Evolutionary conservation across 2,329 filamentous ascomycete species (phyloP).

Genomic region (Ophiognomonia clavigignenti-juglandacearum): DNA sequence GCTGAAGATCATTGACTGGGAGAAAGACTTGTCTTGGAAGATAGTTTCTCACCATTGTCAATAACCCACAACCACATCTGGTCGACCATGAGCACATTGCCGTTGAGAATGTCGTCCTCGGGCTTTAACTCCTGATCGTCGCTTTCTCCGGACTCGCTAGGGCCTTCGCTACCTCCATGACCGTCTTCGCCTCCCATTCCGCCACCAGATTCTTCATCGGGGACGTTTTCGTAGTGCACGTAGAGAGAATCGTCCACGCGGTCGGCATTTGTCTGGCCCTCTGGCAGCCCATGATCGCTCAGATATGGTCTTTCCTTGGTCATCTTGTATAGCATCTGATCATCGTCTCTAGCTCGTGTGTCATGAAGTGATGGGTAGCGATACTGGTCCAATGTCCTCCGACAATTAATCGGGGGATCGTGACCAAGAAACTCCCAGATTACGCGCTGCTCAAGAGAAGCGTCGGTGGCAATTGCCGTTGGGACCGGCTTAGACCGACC

Average conservation of each 20-base stretch:
- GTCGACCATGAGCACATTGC: conserved; percentile 62
- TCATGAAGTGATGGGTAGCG: conserved; percentile 58
- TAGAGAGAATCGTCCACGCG: conserved; percentile 8
- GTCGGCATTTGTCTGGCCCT: neutral
- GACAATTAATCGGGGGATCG: conserved; percentile 57
- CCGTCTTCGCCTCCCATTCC: neutral
- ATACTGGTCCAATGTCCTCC: conserved; percentile 59
- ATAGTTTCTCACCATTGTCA: conserved; percentile 39
- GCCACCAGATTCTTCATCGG: neutral
- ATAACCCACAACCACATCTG: conserved; percentile 60
- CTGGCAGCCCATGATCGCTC: neutral
- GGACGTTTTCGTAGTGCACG: conserved; percentile 7
- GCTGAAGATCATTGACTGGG: neutral
- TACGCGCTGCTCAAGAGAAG: conserved; percentile 52
- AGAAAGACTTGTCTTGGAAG: neutral
- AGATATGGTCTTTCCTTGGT: conserved; percentile 37
- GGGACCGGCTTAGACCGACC: conserved; percentile 54
- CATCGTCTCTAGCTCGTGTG: conserved; percentile 56
- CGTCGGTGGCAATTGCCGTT: conserved; percentile 44
- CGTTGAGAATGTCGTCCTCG: conserved; percentile 30
- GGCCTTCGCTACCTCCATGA: conserved; percentile 6
- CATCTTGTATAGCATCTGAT: conserved; percentile 64
- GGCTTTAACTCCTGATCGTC: conserved; percentile 16
- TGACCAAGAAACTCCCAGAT: conserved; percentile 60
- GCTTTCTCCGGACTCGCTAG: conserved; percentile 16